A percentile compares a stretch with the other conserved stretches of the same genome.
phyloP scores from a whole-genome alignment of 495 filamentous ascomycete genomes.

The Bombardia bombarda region DNA sequence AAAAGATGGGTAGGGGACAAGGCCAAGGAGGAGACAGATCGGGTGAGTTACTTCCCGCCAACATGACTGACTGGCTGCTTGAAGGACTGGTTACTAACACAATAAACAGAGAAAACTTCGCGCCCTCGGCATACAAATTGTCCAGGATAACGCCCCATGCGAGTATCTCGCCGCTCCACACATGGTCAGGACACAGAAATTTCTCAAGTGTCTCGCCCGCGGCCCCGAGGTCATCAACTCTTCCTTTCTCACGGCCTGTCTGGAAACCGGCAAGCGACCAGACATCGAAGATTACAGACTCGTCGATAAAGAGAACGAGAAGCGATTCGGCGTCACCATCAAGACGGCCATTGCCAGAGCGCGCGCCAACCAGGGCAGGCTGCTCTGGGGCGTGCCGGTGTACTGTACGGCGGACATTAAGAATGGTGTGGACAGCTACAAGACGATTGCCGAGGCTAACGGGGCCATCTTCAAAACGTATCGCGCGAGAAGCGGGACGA shows the following conservation, averaged over 20 bases:
- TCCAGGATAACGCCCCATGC: constrained; percentile 63
- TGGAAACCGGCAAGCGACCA: constrained; percentile 49
- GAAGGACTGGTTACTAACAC: neutral
- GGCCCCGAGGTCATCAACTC: constrained; percentile 66
- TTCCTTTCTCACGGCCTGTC: constrained; percentile 69
- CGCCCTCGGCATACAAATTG: constrained; percentile 72
- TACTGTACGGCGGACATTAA: constrained; percentile 72
- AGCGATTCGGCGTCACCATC: constrained; percentile 59
- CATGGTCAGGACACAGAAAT: constrained; percentile 85
- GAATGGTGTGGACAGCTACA: constrained; percentile 76
- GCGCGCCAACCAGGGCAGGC: constrained; percentile 61
- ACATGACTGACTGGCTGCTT: constrained; percentile 7
- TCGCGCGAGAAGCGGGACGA: constrained; percentile 56
- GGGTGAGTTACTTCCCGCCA: constrained; percentile 44
- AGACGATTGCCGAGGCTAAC: constrained; percentile 77
- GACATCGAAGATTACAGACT: constrained; percentile 55
- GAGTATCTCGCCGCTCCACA: constrained; percentile 82
- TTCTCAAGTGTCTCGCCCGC: constrained; percentile 74
- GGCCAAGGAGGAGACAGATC: constrained; percentile 67
- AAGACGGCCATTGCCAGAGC: constrained; percentile 58
- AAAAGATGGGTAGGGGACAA: constrained; percentile 62
- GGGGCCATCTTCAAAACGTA: constrained; percentile 77
- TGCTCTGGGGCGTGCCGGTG: constrained; percentile 64
- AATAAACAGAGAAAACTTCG: constrained; percentile 65
- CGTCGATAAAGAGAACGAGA: constrained; percentile 61